Evolutionary conservation across 306 rosid species (phyloP).

Genomic region (Mimosa bimucronata): DNA sequence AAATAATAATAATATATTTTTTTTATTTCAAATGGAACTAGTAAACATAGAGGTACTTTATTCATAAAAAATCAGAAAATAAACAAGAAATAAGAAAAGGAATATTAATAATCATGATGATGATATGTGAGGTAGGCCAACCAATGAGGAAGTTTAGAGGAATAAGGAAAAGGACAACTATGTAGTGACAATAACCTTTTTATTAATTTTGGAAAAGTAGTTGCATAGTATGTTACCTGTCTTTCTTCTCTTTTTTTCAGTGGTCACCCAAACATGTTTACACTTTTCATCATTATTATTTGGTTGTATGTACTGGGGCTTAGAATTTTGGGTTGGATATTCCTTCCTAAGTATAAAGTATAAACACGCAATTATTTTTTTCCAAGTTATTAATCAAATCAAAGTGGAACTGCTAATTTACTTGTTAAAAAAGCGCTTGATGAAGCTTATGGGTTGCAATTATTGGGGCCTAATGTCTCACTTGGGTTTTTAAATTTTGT

Average conservation of each 20-base stretch:
- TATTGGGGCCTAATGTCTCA: too few species aligned
- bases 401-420: too few species aligned
- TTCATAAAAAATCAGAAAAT: neutral
- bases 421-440: too few species aligned
- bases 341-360: neutral
- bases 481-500: too few species aligned
- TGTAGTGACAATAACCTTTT: conserved; percentile 42
- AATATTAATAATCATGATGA: neutral
- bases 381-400: too few species aligned
- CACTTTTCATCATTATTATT: neutral
- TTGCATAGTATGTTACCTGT: conserved; percentile 34
- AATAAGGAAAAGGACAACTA: conserved; percentile 50
- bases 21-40: neutral
- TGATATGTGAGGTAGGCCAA: neutral
- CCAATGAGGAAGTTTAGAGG: conserved; percentile 45
- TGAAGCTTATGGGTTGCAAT: too few species aligned
- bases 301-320: neutral
- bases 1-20: neutral
- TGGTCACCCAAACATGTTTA: conserved; percentile 38
- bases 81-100: conserved; percentile 43
- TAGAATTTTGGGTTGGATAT: neutral
- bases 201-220: conserved; percentile 44
- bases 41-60: neutral
- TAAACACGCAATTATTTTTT: too few species aligned
- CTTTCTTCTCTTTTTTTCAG: neutral